These are phyloP conservation scores for Cornus suecica DNA, from an alignment of 148 eudicot species.

Conservation along the genomic window DNA sequence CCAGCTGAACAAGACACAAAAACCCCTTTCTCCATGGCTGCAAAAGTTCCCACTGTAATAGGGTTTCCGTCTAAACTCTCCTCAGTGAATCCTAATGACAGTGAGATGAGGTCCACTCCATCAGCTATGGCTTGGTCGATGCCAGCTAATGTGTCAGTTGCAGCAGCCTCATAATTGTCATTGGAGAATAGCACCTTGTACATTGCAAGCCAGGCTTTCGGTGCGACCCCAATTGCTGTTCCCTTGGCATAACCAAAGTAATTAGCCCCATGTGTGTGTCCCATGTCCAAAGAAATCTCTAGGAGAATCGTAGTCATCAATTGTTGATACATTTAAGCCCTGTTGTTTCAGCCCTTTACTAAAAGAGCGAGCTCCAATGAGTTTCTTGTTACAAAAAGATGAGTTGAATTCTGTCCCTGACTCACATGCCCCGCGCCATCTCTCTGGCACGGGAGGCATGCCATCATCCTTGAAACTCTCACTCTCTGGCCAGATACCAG, in stretches of 20 bases:
- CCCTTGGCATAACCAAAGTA: constrained; percentile 41
- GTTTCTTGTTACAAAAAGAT: background rate
- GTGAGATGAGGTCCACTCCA: constrained; percentile 39
- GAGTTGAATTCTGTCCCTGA: background rate
- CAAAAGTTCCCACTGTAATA: constrained; percentile 37
- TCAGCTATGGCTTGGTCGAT: constrained; percentile 46
- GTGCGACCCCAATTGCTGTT: constrained; percentile 38
- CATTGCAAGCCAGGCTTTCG: constrained; percentile 42
- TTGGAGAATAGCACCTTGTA: constrained; percentile 35
- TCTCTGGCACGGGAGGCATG: background rate
- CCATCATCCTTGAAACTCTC: constrained; percentile 15
- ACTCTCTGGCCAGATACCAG: constrained; percentile 51
- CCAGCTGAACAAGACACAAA: constrained; percentile 49
- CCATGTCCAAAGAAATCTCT: constrained; percentile 46
- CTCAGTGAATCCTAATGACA: constrained; percentile 26
- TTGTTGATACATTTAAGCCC: constrained; percentile 5
- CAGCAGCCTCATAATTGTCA: background rate
- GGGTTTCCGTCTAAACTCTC: constrained; percentile 18
- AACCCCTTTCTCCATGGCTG: constrained; percentile 36
- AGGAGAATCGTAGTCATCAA: constrained; percentile 26
- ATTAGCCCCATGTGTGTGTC: constrained; percentile 36
- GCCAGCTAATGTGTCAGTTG: constrained; percentile 30
- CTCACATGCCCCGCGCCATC: background rate
- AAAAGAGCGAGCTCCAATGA: constrained; percentile 2
- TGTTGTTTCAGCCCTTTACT: constrained; percentile 8